phyloP scores from a whole-genome alignment of 2,329 filamentous ascomycete species.

The Ophiostoma fasciatum region DNA sequence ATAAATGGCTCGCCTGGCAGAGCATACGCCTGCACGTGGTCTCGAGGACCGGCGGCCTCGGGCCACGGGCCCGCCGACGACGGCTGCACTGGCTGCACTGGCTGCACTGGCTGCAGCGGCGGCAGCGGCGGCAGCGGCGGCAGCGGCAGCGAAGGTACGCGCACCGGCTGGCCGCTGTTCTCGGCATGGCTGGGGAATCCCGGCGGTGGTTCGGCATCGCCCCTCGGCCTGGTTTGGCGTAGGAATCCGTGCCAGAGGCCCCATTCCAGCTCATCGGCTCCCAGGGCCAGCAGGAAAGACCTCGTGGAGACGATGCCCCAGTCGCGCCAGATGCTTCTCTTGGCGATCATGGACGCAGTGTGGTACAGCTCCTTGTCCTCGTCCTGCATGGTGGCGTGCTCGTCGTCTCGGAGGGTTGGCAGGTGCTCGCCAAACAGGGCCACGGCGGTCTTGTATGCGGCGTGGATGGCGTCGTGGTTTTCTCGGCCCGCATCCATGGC shows the following conservation, averaged over 20 bases:
- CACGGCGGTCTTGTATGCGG: constrained; percentile 36
- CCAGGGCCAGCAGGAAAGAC: constrained; percentile 35
- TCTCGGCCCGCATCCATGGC: no score
- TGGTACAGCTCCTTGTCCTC: constrained; percentile 30
- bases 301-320: constrained; percentile 30
- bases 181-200: neutral
- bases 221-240: constrained; percentile 16
- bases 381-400: constrained; percentile 24
- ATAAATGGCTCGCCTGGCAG: constrained; percentile 15
- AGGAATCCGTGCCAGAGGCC: constrained; percentile 27
- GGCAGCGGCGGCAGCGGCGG: no score
- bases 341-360: constrained; percentile 29
- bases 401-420: constrained; percentile 29
- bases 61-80: neutral
- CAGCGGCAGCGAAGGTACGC: no score
- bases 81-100: neutral
- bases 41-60: neutral
- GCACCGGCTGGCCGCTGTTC: neutral
- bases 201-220: neutral
- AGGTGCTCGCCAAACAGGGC: constrained; percentile 30
- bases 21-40: constrained; percentile 12
- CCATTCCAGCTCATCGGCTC: constrained; percentile 26
- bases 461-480: no score
- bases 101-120: no score
- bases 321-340: constrained; percentile 30